Evolutionary conservation across 192 early-diverging fungal species (phyloP).

Genomic region (Chytriomyces confervae): DNA sequence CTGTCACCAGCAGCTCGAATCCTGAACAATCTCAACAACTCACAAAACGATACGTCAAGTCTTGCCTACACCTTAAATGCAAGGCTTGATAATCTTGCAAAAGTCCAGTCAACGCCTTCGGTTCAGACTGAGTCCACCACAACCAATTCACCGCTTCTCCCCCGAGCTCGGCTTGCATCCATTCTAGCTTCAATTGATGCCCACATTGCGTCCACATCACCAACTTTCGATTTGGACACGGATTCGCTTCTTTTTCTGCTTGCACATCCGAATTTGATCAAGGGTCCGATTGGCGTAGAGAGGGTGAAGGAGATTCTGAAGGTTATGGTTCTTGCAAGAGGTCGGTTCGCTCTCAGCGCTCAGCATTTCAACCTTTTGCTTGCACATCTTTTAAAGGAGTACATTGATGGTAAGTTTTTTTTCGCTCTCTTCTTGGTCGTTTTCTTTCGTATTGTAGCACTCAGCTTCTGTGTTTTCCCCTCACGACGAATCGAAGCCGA

Average conservation of each 20-base stretch:
- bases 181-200: background rate
- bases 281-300: background rate
- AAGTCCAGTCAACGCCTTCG: no score
- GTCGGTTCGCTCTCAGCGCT: background rate
- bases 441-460: background rate
- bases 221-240: background rate
- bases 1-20: no score
- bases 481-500: background rate
- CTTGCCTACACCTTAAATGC: no score
- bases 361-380: conserved; percentile 24
- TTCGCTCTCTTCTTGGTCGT: background rate
- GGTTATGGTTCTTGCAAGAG: background rate
- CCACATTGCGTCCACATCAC: background rate
- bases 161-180: no score
- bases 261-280: conserved; percentile 22
- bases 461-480: background rate
- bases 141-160: no score
- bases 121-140: no score
- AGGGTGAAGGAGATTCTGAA: background rate
- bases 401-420: conserved; percentile 19
- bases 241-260: background rate
- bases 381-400: background rate
- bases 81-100: no score
- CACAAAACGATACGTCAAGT: no score
- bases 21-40: no score